These are phyloP conservation scores for Colletotrichum graminicola DNA, from an alignment of 2,329 filamentous ascomycete species.

Conservation along the genomic window DNA sequence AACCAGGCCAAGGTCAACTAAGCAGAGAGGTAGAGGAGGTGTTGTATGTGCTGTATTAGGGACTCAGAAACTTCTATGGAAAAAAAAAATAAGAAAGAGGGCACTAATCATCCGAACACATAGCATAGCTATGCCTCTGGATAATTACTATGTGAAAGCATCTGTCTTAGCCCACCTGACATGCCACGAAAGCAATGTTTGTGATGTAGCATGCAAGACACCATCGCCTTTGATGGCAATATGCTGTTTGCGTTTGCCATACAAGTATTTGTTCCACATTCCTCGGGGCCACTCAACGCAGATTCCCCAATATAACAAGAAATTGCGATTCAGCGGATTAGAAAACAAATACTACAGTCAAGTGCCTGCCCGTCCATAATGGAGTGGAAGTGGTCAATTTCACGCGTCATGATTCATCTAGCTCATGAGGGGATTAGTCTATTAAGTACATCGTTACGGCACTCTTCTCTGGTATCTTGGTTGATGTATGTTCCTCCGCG, in stretches of 20 bases:
- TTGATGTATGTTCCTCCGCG: slow-evolving; percentile 7
- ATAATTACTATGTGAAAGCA: no score
- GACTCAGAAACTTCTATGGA: no score
- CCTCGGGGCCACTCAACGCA: neutral
- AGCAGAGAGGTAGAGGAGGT: neutral
- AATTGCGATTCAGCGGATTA: neutral
- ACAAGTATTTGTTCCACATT: neutral
- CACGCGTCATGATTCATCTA: slow-evolving; percentile 32
- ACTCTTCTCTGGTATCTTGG: slow-evolving; percentile 28
- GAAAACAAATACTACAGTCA: neutral
- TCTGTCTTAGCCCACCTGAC: neutral
- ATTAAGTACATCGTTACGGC: slow-evolving; percentile 31
- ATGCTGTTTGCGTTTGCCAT: no score
- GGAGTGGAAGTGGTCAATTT: neutral
- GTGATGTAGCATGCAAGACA: neutral
- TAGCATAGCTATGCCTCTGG: no score
- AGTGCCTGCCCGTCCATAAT: fast-evolving
- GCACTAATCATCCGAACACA: neutral
- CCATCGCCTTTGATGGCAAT: no score
- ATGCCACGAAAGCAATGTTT: neutral
- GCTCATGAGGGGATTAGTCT: slow-evolving; percentile 29
- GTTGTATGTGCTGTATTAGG: neutral
- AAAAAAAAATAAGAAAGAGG: no score
- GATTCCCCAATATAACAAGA: neutral
- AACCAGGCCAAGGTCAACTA: slow-evolving; percentile 47